These are phyloP conservation scores for Lactarius sp. DNA, from an alignment of 768 basidiomycete genomes.

Conservation along the genomic window DNA sequence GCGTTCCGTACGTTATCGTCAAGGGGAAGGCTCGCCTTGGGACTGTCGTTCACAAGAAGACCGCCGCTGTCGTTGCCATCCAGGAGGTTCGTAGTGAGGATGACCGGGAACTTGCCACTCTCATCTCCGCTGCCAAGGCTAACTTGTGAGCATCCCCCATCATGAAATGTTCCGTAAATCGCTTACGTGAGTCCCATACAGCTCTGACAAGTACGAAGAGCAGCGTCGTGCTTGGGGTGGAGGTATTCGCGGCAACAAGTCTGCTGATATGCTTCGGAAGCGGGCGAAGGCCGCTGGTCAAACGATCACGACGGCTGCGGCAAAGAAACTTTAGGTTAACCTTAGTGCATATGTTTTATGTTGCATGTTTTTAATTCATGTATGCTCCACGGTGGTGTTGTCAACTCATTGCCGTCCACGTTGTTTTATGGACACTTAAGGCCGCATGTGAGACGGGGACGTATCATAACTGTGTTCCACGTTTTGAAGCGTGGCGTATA, in stretches of 20 bases:
- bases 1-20: slow-evolving; percentile 96
- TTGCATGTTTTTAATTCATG: not conserved
- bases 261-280: slow-evolving; percentile 87
- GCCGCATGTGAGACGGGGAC: too few relatives aligned
- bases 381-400: not conserved
- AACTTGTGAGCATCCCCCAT: slow-evolving; percentile 69
- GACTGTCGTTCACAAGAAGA: slow-evolving; percentile 98
- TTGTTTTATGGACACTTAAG: too few relatives aligned
- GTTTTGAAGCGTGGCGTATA: too few relatives aligned
- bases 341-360: not conserved
- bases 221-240: slow-evolving; percentile 92
- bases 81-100: slow-evolving; percentile 97
- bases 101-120: slow-evolving; percentile 84
- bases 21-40: slow-evolving; percentile 98
- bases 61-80: slow-evolving; percentile 82
- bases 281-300: slow-evolving; percentile 89
- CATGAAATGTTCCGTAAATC: not conserved
- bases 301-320: slow-evolving; percentile 47
- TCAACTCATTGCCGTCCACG: too few relatives aligned
- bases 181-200: slow-evolving; percentile 28
- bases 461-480: too few relatives aligned
- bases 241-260: slow-evolving; percentile 93
- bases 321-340: slow-evolving; percentile 58
- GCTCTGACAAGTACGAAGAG: slow-evolving; percentile 92
- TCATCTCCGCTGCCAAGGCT: slow-evolving; percentile 90